Conservation (phyloP, 345 rosid genomes). For the Eucalyptus erythrocorys region DNA sequence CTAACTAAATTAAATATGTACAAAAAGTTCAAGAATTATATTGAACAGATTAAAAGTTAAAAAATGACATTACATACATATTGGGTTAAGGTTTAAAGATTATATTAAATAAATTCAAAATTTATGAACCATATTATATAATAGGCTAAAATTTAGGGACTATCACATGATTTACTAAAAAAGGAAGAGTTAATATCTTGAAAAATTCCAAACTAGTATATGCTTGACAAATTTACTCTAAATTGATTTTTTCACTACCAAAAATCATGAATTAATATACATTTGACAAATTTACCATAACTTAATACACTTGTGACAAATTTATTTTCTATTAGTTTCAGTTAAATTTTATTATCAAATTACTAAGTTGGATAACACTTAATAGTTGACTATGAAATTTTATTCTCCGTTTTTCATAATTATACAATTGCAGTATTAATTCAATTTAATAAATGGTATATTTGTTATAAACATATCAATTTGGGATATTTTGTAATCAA, state of each 20-base stretch:
- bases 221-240: fast-evolving
- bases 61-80: fast-evolving
- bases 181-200: fast-evolving
- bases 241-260: fast-evolving
- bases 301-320: no score
- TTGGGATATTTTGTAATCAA: fast-evolving
- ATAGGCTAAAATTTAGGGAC: fast-evolving
- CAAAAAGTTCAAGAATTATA: no score
- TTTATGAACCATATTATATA: no score
- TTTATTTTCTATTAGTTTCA: no score
- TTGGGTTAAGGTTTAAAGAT: fast-evolving
- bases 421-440: no score
- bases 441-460: fast-evolving
- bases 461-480: fast-evolving
- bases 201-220: fast-evolving
- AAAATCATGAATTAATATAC: fast-evolving
- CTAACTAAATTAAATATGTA: no score
- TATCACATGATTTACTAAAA: no score
- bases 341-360: no score
- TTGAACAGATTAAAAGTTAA: fast-evolving
- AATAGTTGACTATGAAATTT: no score
- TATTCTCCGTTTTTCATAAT: no score
- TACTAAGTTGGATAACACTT: no score
- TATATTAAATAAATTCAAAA: no score
- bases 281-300: fast-evolving